These are phyloP conservation scores for Trypanosoma caninum DNA, from an alignment of 208 protist genomes.

Conservation along the genomic window DNA sequence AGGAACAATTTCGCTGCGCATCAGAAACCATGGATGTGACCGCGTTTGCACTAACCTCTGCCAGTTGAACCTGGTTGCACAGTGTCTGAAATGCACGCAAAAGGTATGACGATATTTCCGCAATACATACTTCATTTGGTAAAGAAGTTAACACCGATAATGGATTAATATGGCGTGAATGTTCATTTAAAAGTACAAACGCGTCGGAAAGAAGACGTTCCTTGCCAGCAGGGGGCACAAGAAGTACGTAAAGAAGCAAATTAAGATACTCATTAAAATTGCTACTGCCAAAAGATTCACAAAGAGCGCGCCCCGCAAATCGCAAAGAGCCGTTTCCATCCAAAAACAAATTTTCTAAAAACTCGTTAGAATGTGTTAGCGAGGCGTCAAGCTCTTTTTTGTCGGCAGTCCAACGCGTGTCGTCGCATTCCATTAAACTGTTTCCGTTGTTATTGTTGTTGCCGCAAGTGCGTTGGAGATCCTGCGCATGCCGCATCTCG, in stretches of 20 bases:
- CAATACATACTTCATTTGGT: conserved; percentile 34
- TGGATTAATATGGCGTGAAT: conserved; percentile 33
- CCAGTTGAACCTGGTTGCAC: conserved; percentile 26
- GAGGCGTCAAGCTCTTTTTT: not conserved
- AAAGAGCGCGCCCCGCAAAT: not conserved
- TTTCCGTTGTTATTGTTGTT: no score
- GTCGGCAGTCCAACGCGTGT: not conserved
- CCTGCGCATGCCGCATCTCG: conserved; percentile 21
- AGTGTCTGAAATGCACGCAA: conserved; percentile 35
- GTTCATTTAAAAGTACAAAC: conserved; percentile 32
- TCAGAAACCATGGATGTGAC: conserved; percentile 23
- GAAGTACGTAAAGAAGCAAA: conserved; percentile 44
- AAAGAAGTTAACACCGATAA: conserved; percentile 29
- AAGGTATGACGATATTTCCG: conserved; percentile 37
- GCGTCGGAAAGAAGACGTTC: conserved; percentile 27
- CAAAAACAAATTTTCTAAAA: not conserved
- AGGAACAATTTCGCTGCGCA: conserved; percentile 13
- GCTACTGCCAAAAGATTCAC: not conserved
- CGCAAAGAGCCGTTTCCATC: not conserved
- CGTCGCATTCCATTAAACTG: no score
- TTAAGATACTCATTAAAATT: conserved; percentile 43
- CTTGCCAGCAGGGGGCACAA: conserved; percentile 31
- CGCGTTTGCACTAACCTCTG: conserved; percentile 13
- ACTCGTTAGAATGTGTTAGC: not conserved
- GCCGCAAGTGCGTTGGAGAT: not conserved